Evolutionary conservation across 306 rosid species (phyloP), one percentile per base, ranked within the genome.

Genomic region (Canavalia ensiformis): DNA sequence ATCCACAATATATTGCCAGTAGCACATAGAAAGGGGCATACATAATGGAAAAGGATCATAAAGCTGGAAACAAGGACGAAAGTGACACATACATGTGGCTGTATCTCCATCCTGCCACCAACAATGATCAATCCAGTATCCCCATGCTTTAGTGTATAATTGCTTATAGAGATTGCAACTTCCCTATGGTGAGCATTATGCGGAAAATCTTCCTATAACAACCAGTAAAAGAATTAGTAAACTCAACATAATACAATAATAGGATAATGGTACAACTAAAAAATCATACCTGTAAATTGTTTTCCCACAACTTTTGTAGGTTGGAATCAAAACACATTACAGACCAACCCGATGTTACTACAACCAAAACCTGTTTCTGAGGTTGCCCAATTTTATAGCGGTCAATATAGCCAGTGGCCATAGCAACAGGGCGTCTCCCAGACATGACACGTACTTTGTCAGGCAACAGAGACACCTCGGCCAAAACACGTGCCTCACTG

Each of bases 41-140:
- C 50, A 35, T 45, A 34, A 42, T 12, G 28, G 78, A 59, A 62
- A 59, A 59, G 28, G 37, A 44, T 47, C 60, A 74, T 8, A 87
- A 71, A 30, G 1, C 49, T 64, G 70, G 67, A 71, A 57, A 72
- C 35, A 65, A 72, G 39, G 55, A 42, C 41, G 58, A 63, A 57
- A 84, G 12, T 4, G 34, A 81, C 28, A 77, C 93, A 79, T 92
- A 96, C 99, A 83, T 93, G 97, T 69, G 96, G 90, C 87, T 92
- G 97, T 88, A 92, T 84, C 88, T 96, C 99, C 99, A 96, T 92
- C 83, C 99, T 92, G 71, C 97, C 99, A 78, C 98, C 99, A 78
- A 96, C 91, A 85, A 96, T 90, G 84, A 96, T 84, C 87, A 96
- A 86, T 74, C 99, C 99, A 7, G 94, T 63, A 87, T 96, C 99